Percentiles rank a stretch among this genome's conserved stretches.
phyloP scores from a whole-genome alignment of 2,329 filamentous ascomycete genomes.

The Colletotrichum sp. region DNA sequence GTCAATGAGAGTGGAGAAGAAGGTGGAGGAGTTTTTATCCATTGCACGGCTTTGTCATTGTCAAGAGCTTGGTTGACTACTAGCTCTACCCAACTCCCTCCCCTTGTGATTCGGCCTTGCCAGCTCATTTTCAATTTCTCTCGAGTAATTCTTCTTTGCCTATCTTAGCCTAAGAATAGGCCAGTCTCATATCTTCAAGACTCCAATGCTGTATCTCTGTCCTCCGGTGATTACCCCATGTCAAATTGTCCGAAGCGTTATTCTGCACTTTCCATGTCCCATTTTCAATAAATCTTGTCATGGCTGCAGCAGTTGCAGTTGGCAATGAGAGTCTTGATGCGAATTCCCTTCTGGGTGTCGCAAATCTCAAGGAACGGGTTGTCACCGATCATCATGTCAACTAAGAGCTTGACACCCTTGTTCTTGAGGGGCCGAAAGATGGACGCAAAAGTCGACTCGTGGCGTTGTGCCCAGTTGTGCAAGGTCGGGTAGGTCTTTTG shows the following conservation, averaged over 20 bases:
- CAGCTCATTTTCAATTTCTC: neutral
- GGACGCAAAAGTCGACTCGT: neutral
- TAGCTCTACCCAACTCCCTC: neutral
- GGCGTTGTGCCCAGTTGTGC: neutral
- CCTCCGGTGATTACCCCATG: rapidly evolving
- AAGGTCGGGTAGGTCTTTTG: neutral
- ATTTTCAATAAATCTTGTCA: neutral
- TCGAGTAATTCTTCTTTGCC: neutral
- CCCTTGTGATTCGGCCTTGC: neutral
- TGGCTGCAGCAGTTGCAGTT: neutral
- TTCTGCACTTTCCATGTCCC: too few species aligned
- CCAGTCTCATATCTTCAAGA: neutral
- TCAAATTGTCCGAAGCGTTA: neutral
- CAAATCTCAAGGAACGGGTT: neutral
- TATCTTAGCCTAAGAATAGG: neutral
- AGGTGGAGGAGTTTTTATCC: neutral
- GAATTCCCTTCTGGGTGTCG: neutral
- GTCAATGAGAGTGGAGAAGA: neutral
- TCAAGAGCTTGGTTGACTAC: neutral
- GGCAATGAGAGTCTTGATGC: neutral
- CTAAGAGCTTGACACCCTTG: neutral
- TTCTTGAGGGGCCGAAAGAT: neutral
- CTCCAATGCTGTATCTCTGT: neutral
- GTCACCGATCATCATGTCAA: rapidly evolving
- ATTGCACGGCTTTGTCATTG: rapidly evolving